Evolutionary conservation across 2,329 filamentous ascomycete genomes (phyloP).

Genomic region (Trichoderma koningiopsis): DNA sequence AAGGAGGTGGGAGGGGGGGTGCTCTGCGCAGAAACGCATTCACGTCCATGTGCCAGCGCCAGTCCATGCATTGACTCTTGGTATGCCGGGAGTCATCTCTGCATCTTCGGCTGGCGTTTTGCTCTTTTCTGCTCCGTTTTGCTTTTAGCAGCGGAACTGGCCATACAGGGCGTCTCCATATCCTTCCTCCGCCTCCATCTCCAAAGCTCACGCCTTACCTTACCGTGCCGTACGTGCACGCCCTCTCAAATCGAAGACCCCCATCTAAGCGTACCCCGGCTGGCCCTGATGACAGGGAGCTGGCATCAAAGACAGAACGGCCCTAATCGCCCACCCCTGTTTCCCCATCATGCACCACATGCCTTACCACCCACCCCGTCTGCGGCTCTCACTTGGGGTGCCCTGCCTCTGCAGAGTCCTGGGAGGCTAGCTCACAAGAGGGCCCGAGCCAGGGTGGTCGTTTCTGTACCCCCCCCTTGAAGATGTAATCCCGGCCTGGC

Average conservation of each 20-base stretch:
- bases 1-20: neutral
- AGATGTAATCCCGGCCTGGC: slow-evolving; percentile 17
- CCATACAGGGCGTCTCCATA: slow-evolving; percentile 10
- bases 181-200: slow-evolving; percentile 10
- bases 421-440: slow-evolving; percentile 18
- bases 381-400: slow-evolving; percentile 24
- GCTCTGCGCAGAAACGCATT: slow-evolving; percentile 17
- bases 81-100: slow-evolving; percentile 14
- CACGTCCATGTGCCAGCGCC: slow-evolving; percentile 16
- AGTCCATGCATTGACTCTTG: slow-evolving; percentile 9
- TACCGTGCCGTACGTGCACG: too few species aligned
- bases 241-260: slow-evolving; percentile 19
- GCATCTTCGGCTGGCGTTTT: slow-evolving; percentile 14
- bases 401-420: slow-evolving; percentile 23
- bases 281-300: slow-evolving; percentile 19
- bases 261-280: slow-evolving; percentile 21
- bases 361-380: slow-evolving; percentile 22
- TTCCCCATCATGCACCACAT: slow-evolving; percentile 28
- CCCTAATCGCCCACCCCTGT: slow-evolving; percentile 25
- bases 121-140: neutral
- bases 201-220: slow-evolving; percentile 15
- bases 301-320: slow-evolving; percentile 24
- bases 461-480: slow-evolving; percentile 18
- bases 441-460: slow-evolving; percentile 1
- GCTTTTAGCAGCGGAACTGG: slow-evolving; percentile 21